Evolutionary conservation across 345 rosid species (phyloP).

Genomic region (Citrus unshiu): DNA sequence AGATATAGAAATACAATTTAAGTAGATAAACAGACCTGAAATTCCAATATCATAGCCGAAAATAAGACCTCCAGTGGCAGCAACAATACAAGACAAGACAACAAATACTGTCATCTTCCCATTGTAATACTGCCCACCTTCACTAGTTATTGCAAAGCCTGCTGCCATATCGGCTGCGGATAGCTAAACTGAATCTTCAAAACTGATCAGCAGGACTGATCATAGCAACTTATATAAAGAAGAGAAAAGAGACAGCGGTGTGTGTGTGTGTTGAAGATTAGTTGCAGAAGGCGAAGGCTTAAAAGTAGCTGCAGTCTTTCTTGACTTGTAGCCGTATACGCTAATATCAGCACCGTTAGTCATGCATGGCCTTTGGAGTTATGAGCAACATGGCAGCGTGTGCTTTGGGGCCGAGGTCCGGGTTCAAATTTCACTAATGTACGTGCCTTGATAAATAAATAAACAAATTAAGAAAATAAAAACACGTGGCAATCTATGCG

Average conservation of each 20-base stretch:
- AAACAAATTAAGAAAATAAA: too few relatives aligned
- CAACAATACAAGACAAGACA: constrained; percentile 69
- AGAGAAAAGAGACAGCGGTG: background rate
- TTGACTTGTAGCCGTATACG: background rate
- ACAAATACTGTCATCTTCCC: constrained; percentile 63
- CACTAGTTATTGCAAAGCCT: constrained; percentile 26
- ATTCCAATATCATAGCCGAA: constrained; percentile 89
- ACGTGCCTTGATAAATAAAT: too few relatives aligned
- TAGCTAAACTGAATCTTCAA: background rate
- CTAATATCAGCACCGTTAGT: background rate
- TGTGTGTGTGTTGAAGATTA: background rate
- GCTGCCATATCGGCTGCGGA: constrained; percentile 38
- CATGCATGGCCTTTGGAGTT: too few relatives aligned
- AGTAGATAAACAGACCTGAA: constrained; percentile 39
- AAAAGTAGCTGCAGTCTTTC: background rate
- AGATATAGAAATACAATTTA: background rate
- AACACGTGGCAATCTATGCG: too few relatives aligned
- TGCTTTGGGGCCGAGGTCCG: too few relatives aligned
- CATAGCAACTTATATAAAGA: background rate
- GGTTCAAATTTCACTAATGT: too few relatives aligned
- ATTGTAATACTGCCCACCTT: constrained; percentile 25
- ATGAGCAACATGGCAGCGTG: background rate
- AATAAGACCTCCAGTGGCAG: constrained; percentile 87
- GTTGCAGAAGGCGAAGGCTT: background rate
- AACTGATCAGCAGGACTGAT: background rate